phyloP scores from a whole-genome alignment of 2,329 filamentous ascomycete species.

The Thielaviopsis punctulata region DNA sequence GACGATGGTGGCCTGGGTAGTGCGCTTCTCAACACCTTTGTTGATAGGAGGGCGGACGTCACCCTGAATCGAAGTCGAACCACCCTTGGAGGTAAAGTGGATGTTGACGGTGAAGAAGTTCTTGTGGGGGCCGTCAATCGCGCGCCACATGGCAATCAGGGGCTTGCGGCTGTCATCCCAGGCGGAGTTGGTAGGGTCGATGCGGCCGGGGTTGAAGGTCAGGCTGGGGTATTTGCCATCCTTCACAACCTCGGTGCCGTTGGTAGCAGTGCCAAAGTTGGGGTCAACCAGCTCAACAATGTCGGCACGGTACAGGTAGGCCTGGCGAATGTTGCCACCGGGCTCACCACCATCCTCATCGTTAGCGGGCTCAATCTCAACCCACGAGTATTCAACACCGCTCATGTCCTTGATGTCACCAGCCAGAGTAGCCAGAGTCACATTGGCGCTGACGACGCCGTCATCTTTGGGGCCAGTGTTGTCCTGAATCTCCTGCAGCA shows the following conservation, averaged over 20 bases:
- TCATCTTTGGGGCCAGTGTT: slow-evolving; percentile 44
- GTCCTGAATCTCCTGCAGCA: slow-evolving; percentile 57
- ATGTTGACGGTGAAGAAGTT: slow-evolving; percentile 56
- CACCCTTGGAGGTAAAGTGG: slow-evolving; percentile 50
- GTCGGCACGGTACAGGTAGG: slow-evolving; percentile 50
- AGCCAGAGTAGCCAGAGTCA: slow-evolving; percentile 39
- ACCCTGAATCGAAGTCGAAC: slow-evolving; percentile 45
- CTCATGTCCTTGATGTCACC: slow-evolving; percentile 31
- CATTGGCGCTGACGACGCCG: slow-evolving; percentile 36
- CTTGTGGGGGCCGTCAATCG: slow-evolving; percentile 31
- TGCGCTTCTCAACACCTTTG: slow-evolving; percentile 39
- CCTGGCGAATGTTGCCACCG: slow-evolving; percentile 54
- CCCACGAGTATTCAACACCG: slow-evolving; percentile 39
- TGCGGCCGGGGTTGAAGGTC: slow-evolving; percentile 50
- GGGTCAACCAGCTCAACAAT: slow-evolving; percentile 41
- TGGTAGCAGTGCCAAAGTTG: slow-evolving; percentile 35
- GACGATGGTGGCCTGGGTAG: slow-evolving; percentile 38
- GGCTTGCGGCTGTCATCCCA: slow-evolving; percentile 50
- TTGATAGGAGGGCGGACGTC: slow-evolving; percentile 51
- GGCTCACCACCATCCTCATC: slow-evolving; percentile 47
- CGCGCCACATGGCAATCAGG: slow-evolving; percentile 47
- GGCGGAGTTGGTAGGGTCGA: slow-evolving; percentile 42
- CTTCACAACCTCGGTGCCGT: slow-evolving; percentile 39
- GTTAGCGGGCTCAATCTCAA: slow-evolving; percentile 41
- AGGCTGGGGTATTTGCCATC: slow-evolving; percentile 31